Evolutionary conservation across 495 filamentous ascomycete species (phyloP).

Genomic region (Penicillium odoratum): DNA sequence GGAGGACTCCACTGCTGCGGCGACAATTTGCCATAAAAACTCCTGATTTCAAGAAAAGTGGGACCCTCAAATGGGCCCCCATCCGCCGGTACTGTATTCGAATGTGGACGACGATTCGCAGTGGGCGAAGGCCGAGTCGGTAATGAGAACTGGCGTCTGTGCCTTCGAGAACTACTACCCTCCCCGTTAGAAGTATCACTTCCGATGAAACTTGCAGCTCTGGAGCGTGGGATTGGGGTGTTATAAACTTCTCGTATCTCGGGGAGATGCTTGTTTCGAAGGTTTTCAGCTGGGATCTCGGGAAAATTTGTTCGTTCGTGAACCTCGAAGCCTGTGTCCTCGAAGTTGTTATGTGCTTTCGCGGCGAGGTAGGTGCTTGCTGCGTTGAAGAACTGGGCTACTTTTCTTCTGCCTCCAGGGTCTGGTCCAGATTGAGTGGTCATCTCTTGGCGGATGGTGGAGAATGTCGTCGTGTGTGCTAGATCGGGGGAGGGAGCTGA

Average conservation of each 20-base stretch:
- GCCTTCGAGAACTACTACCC: slow-evolving; percentile 14
- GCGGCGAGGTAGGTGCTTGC: slow-evolving; percentile 40
- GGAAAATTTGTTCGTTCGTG: slow-evolving; percentile 48
- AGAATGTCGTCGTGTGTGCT: neutral
- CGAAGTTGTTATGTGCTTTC: slow-evolving; percentile 39
- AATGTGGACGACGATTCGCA: slow-evolving; percentile 9
- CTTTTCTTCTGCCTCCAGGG: slow-evolving; percentile 37
- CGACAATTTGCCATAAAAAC: neutral
- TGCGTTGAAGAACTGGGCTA: slow-evolving; percentile 36
- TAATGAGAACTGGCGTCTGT: slow-evolving; percentile 9
- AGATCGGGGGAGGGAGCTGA: neutral
- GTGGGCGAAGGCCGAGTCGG: slow-evolving; percentile 6
- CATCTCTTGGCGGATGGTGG: slow-evolving; percentile 4
- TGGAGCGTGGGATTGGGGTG: slow-evolving; percentile 24
- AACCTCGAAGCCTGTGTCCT: slow-evolving; percentile 46
- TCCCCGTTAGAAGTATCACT: slow-evolving; percentile 24
- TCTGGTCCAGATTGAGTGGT: slow-evolving; percentile 20
- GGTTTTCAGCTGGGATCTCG: slow-evolving; percentile 49
- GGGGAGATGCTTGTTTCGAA: slow-evolving; percentile 39
- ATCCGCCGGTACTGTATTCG: slow-evolving; percentile 17
- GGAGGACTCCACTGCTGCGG: neutral
- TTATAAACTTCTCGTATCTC: slow-evolving; percentile 43
- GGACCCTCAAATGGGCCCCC: neutral
- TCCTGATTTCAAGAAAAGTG: neutral
- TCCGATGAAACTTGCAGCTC: slow-evolving; percentile 22